Evolutionary conservation across 306 rosid genomes (phyloP).

Genomic region (Vicia villosa): DNA sequence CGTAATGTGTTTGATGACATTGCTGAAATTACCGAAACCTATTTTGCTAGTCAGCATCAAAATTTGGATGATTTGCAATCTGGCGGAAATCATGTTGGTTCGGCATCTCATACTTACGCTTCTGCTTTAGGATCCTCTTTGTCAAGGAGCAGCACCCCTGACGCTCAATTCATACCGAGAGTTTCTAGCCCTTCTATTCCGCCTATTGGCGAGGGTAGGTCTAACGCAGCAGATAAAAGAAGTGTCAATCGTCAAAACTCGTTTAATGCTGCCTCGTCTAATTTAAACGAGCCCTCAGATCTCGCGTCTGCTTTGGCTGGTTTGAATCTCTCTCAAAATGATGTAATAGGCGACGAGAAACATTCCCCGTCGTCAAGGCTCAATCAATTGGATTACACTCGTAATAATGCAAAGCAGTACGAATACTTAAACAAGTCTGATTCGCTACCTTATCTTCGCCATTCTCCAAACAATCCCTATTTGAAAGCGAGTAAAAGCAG

Average conservation of each 20-base stretch:
- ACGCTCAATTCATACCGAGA: constrained; percentile 82
- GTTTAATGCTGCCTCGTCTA: constrained; percentile 58
- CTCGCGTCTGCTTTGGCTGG: constrained; percentile 75
- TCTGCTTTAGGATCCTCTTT: constrained; percentile 82
- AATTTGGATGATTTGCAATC: constrained; percentile 62
- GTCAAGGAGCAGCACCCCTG: constrained; percentile 93
- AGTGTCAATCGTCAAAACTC: constrained; percentile 62
- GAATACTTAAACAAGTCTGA: constrained; percentile 68
- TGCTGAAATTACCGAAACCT: constrained; percentile 57
- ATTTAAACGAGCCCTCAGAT: constrained; percentile 65
- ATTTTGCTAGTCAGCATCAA: constrained; percentile 55
- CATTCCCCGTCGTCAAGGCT: constrained; percentile 55
- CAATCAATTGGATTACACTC: constrained; percentile 41
- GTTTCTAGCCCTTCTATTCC: constrained; percentile 93
- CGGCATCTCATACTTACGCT: constrained; percentile 74
- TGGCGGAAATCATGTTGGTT: constrained; percentile 60
- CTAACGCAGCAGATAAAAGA: constrained; percentile 60
- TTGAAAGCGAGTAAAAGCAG: constrained; percentile 56
- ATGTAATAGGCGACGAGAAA: constrained; percentile 53
- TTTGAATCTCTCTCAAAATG: constrained; percentile 74
- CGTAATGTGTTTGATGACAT: constrained; percentile 70
- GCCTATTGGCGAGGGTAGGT: constrained; percentile 91
- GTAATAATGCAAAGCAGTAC: constrained; percentile 42
- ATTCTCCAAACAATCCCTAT: constrained; percentile 43
- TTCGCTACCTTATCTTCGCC: constrained; percentile 47